Evolutionary conservation across 768 basidiomycete genomes (phyloP), one percentile per base, ranked within the genome.

Genomic region (Amanita subjunquillea): DNA sequence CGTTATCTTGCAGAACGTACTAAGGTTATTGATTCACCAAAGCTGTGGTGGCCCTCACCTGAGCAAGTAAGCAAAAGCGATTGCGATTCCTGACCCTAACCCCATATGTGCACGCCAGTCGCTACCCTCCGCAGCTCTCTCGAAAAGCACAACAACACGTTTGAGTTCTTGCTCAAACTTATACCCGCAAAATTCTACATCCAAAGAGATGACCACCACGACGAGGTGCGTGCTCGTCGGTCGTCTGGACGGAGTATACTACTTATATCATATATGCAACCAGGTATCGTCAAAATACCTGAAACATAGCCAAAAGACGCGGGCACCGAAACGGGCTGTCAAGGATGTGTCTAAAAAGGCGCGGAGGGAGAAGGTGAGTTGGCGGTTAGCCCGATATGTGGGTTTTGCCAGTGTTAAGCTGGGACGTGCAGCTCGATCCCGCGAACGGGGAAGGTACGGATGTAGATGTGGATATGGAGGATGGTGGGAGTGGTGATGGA

Each of bases 151-250:
- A 96, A 97, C 63, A 79, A 78, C 25, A 80, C 83, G 0, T 97
- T 99, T 59, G 91, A 93, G 61, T 72, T 80, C 0, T 72, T 97
- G 4, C 72, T 96, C 2, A 80, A 75, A 38, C 78, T 96, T 43
- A 96, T 97, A 51, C 95, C 95, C 0, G 77, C 93, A 4, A 86
- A 85, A 70, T 91, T 87, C 65, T 97, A 97, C 67, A 72, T 96
- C 46, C 77, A 80, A 2, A 75, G 72, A 38, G 84, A 87, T 17
- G 77, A 79, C 1, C 80, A 85, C 48, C 85, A 85, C 54, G 80
- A 85, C 55, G 80, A 84, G 74, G 87, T 84, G 48, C 39, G 69
- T 58, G 17, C 6, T 20, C 17, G 17, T 17, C 17, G 17, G 17
- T 17, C 17, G 17, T 17, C 17, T 17, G 17, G 17, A 17, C 17